Conservation (phyloP, 176 grass and related monocot species). For the Chloris gayana region DNA sequence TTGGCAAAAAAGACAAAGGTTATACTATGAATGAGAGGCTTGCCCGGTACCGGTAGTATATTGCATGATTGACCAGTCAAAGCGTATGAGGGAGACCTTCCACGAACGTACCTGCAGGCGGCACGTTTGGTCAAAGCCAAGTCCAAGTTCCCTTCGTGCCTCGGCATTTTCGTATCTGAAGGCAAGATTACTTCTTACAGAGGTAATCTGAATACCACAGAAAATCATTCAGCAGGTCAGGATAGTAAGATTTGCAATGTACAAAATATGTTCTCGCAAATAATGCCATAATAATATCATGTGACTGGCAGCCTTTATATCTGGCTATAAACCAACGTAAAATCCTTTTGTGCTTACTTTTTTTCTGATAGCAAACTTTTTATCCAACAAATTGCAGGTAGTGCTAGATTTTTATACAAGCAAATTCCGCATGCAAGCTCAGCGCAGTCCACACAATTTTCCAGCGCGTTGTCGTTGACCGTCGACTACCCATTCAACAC, state of each 20-base stretch:
- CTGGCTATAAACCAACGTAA: neutral
- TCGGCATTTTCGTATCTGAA: neutral
- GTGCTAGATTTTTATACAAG: neutral
- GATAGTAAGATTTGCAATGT: neutral
- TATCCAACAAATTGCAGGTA: neutral
- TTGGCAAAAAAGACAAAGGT: too few species aligned
- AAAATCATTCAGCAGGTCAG: neutral
- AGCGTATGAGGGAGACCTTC: neutral
- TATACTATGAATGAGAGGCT: neutral
- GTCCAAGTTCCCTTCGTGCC: neutral
- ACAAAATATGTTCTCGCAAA: neutral
- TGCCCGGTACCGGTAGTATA: neutral
- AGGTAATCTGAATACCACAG: neutral
- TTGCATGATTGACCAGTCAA: neutral
- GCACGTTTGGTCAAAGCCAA: neutral
- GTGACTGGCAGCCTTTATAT: neutral
- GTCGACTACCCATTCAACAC: neutral
- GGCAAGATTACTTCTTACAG: neutral
- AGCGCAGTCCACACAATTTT: neutral
- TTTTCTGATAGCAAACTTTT: neutral
- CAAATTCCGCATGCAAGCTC: neutral
- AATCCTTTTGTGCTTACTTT: neutral
- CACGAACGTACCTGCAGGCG: neutral
- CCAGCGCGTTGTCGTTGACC: neutral
- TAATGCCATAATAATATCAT: neutral